Percentiles rank a stretch among this genome's conserved stretches.
Evolutionary conservation across 2,329 filamentous ascomycete genomes (phyloP).

Genomic region (Phialocephala sp.): DNA sequence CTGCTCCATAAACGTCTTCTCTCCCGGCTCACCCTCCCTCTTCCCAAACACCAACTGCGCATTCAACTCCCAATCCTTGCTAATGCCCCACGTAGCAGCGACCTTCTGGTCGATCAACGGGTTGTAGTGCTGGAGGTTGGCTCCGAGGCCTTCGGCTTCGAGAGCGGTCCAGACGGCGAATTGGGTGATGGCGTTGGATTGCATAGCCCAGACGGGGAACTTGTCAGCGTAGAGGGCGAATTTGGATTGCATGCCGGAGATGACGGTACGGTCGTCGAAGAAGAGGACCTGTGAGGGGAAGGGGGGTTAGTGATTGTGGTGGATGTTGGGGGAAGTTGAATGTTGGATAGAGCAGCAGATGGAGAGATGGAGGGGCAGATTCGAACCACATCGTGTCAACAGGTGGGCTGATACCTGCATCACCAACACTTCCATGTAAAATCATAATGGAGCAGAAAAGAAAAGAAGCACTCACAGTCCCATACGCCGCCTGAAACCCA

Average conservation of each 20-base stretch:
- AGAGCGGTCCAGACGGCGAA: slow-evolving; percentile 81
- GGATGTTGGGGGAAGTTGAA: no score
- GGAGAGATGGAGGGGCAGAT: no score
- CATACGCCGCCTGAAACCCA: slow-evolving; percentile 74
- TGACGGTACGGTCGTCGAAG: slow-evolving; percentile 77
- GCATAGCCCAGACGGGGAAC: slow-evolving; percentile 78
- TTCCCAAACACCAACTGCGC: slow-evolving; percentile 86
- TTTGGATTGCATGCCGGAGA: slow-evolving; percentile 69
- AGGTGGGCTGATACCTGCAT: neutral
- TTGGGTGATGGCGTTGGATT: slow-evolving; percentile 84
- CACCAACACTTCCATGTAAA: neutral
- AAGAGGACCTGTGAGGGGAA: slow-evolving; percentile 68
- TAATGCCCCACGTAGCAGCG: slow-evolving; percentile 69
- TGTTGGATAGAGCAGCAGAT: no score
- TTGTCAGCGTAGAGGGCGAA: slow-evolving; percentile 78
- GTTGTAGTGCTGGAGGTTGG: slow-evolving; percentile 94
- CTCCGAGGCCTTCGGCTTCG: slow-evolving; percentile 82
- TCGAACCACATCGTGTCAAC: no score
- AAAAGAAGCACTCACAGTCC: slow-evolving; percentile 65
- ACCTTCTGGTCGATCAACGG: slow-evolving; percentile 80
- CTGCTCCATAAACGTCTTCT: slow-evolving; percentile 69
- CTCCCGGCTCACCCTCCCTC: slow-evolving; percentile 58
- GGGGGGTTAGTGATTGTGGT: neutral
- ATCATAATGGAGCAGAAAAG: neutral
- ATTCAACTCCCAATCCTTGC: slow-evolving; percentile 75